phyloP scores from a whole-genome alignment of 352 stramenopile species.

The Pythium brassicae region DNA sequence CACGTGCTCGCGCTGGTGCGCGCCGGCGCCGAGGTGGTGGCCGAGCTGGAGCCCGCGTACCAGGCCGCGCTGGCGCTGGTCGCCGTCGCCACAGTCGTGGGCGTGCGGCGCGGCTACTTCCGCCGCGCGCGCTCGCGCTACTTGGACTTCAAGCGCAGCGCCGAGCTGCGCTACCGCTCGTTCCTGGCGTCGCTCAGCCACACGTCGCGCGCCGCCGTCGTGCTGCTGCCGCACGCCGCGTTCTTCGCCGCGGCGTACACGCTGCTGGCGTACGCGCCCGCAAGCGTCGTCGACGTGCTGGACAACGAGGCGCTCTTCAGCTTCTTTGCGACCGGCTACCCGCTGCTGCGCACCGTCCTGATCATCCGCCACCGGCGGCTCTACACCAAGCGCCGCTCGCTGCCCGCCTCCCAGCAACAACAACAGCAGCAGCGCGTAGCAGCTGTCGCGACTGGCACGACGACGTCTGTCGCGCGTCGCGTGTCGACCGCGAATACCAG shows the following conservation, averaged over 20 bases:
- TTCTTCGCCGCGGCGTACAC: constrained; percentile 63
- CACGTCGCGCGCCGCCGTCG: constrained; percentile 55
- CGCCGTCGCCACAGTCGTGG: constrained; percentile 33
- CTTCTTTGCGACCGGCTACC: constrained; percentile 61
- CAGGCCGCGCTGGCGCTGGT: constrained; percentile 35
- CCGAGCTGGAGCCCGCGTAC: constrained; percentile 54
- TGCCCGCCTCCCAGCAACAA: not conserved
- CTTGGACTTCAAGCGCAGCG: constrained; percentile 32
- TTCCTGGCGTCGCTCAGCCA: constrained; percentile 66
- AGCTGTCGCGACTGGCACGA: not conserved
- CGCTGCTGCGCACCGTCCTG: constrained; percentile 58
- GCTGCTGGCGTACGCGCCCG: constrained; percentile 37
- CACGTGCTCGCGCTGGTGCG: constrained; percentile 44
- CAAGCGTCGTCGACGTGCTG: constrained; percentile 41
- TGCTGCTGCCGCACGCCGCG: constrained; percentile 62
- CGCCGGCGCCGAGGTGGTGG: constrained; percentile 36
- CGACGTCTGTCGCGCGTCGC: not conserved
- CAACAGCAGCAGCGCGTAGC: not conserved
- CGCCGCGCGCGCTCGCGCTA: constrained; percentile 49
- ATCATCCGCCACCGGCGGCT: constrained; percentile 55
- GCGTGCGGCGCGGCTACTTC: constrained; percentile 67
- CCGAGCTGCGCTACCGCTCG: constrained; percentile 61
- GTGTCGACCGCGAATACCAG: not conserved
- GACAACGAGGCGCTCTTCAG: constrained; percentile 51
- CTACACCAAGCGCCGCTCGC: constrained; percentile 22